A percentile compares a stretch with the other conserved stretches of the same genome.
phyloP scores from a whole-genome alignment of 179 eudicot genomes.

The Camellia oleifera region DNA sequence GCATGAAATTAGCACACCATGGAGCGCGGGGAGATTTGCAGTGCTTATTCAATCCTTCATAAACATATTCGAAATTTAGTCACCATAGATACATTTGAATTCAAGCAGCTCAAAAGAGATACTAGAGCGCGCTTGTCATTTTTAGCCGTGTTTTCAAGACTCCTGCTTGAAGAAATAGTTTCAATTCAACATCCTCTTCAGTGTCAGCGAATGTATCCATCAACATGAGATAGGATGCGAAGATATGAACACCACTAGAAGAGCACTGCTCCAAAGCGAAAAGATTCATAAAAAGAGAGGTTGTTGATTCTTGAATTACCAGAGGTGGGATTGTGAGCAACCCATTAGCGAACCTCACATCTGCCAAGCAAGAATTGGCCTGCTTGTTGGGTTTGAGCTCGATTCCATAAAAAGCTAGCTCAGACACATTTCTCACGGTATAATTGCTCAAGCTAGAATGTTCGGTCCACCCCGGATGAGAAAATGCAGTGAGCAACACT shows the following conservation, averaged over 20 bases:
- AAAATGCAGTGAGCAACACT: not conserved
- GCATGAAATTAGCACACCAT: not conserved
- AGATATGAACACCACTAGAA: not conserved
- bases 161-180: not conserved
- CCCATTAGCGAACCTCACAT: not conserved
- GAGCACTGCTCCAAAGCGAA: not conserved
- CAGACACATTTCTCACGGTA: not conserved
- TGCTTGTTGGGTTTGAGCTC: not conserved
- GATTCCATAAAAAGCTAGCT: not conserved
- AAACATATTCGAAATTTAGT: too few species aligned
- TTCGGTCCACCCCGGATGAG: not conserved
- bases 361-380: not conserved
- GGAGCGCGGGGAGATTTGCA: not conserved
- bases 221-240: not conserved
- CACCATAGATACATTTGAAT: too few species aligned
- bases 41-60: not conserved
- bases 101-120: too few species aligned
- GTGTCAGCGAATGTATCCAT: not conserved
- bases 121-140: too few species aligned
- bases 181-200: not conserved
- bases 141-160: not conserved
- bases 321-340: not conserved
- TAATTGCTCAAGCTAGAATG: too few species aligned
- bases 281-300: not conserved
- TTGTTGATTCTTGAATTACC: not conserved